A percentile compares a stretch with the other conserved stretches of the same genome.
phyloP scores from a whole-genome alignment of 2,329 filamentous ascomycete species.

The Blumeria hordei region DNA sequence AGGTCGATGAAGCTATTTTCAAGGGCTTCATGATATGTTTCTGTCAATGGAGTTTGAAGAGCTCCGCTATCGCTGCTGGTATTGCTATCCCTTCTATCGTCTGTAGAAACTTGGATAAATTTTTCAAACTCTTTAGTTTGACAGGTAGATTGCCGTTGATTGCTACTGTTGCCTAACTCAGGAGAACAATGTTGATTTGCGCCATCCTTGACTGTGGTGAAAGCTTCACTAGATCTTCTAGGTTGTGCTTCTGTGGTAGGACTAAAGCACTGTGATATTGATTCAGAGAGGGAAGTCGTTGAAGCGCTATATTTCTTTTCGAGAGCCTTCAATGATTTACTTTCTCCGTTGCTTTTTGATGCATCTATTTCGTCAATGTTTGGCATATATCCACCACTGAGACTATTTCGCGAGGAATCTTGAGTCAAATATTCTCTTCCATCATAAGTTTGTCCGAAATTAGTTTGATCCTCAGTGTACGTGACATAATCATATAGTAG shows the following conservation, averaged over 20 bases:
- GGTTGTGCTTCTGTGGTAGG: background rate
- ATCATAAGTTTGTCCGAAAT: conserved; percentile 9
- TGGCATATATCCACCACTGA: too few relatives aligned
- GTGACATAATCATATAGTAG: background rate
- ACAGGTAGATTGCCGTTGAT: background rate
- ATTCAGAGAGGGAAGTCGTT: background rate
- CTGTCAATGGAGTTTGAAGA: conserved; percentile 11
- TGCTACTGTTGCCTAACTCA: background rate
- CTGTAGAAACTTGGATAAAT: background rate
- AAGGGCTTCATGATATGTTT: conserved; percentile 15
- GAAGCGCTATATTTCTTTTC: background rate
- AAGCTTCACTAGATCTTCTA: background rate
- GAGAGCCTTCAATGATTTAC: background rate
- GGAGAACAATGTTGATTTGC: too few relatives aligned
- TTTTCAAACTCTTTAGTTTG: background rate
- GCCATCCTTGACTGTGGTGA: background rate
- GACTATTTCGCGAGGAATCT: background rate
- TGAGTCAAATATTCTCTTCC: conserved; percentile 8
- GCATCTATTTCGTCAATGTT: background rate
- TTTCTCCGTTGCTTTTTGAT: background rate
- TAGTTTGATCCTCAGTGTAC: conserved; percentile 6
- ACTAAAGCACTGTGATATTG: background rate
- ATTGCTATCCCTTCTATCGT: background rate
- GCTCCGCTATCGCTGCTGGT: conserved; percentile 6
- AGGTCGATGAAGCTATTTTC: conserved; percentile 2